A percentile compares a stretch with the other conserved stretches of the same genome.
These are phyloP conservation scores for Rhizophora apiculata DNA, from an alignment of 345 rosid species.

Conservation along the genomic window DNA sequence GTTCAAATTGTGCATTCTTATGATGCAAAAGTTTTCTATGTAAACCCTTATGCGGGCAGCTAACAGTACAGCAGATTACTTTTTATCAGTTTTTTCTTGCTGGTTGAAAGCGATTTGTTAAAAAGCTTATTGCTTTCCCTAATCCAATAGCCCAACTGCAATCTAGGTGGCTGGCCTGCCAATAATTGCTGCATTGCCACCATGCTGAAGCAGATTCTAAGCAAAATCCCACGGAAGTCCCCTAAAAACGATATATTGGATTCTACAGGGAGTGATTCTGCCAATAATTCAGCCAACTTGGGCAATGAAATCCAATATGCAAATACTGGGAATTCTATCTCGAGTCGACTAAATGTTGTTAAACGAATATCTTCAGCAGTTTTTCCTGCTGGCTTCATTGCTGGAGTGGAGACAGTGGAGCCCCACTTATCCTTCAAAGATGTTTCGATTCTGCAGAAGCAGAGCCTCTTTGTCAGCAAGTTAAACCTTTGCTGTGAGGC, in stretches of 20 bases:
- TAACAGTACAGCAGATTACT: not conserved
- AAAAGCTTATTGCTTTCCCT: no score
- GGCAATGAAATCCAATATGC: slow-evolving; percentile 50
- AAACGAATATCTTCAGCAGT: slow-evolving; percentile 78
- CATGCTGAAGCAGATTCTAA: slow-evolving; percentile 75
- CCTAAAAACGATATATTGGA: slow-evolving; percentile 44
- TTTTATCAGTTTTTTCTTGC: not conserved
- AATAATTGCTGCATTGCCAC: slow-evolving; percentile 27
- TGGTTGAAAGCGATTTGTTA: not conserved
- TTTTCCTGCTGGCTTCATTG: slow-evolving; percentile 70
- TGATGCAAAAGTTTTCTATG: no score
- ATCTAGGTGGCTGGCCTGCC: slow-evolving; percentile 26
- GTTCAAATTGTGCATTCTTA: no score
- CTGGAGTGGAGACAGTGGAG: slow-evolving; percentile 71
- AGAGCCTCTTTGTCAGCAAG: slow-evolving; percentile 67
- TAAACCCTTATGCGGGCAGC: no score
- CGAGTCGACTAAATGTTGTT: slow-evolving; percentile 68
- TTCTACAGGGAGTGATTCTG: slow-evolving; percentile 40
- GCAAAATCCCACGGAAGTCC: slow-evolving; percentile 68
- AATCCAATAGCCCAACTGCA: not conserved
- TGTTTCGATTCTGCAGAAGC: slow-evolving; percentile 63
- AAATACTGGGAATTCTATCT: slow-evolving; percentile 49
- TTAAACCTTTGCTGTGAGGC: slow-evolving; percentile 62
- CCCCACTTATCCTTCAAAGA: slow-evolving; percentile 70
- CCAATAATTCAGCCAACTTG: slow-evolving; percentile 33